Evolutionary conservation across 495 filamentous ascomycete species (phyloP), one percentile per base, ranked within the genome.

Genomic region (Penicillium dipodomyicola): DNA sequence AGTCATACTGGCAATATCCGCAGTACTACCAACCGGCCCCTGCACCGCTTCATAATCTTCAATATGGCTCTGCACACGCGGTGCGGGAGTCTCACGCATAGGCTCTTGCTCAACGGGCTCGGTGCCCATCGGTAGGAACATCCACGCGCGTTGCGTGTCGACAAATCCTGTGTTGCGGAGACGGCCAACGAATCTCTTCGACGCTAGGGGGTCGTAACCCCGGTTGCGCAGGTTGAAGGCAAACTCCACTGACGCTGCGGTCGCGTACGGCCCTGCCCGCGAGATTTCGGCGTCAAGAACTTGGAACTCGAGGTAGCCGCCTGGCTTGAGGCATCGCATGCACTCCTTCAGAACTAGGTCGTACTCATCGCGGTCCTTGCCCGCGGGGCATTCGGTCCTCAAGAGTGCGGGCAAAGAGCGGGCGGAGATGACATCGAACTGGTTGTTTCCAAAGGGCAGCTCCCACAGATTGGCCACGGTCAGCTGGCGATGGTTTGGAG

Each of bases 371-470:
- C 78, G 67, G 23, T 82, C 76, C 65, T 85, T 75, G 22, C 73
- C 70, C 9, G 59, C 52, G 15, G 79, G 70, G 69, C 76, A 61
- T 72, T 85, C 65, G 8, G 84, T 82, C 72, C 91, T 92, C 50
- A 97, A 81, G 35, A 90, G 77, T 55, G 87, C 79, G 69, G 93
- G 89, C 19, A 97, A 79, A 19, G 90, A 88, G n/a, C 93, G 91
- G 4, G 92, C 89, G 5, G 90, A 96, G 67, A 98, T 84, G 40
- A 96, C 84, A 64, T 96, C 92, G 65, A 98, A 98, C 71, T 95
- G 87, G 61, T 87, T 84, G 62, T 90, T 84, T 14, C 83, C 84
- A 76, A 97, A 98, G 12, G 94, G 94, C 0, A 98, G 82, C 54
- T 83, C 81, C 77, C 86, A 91, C 6, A 95, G 78, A 10, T 84